Conservation (phyloP, 1,284 basidiomycete species). For the Anthracocystis panici-leucophaei region DNA sequence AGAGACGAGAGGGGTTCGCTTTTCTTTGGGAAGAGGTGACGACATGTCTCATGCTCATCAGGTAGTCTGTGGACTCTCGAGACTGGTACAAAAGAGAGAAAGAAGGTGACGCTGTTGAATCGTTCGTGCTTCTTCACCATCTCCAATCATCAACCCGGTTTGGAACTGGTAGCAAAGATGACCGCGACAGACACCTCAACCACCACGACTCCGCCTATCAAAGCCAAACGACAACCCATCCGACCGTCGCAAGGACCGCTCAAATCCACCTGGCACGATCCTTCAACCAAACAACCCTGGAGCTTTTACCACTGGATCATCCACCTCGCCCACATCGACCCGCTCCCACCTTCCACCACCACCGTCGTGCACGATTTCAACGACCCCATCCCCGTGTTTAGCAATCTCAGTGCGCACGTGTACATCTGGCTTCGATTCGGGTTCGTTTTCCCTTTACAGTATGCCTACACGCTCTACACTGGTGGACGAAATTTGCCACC, state of each 20-base stretch:
- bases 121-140: not conserved
- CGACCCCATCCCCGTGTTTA: constrained; percentile 34
- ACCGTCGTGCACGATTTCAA: constrained; percentile 11
- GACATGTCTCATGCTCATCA: too few relatives aligned
- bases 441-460: constrained; percentile 35
- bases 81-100: too few relatives aligned
- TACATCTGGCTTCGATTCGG: constrained; percentile 34
- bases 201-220: not conserved
- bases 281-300: constrained; percentile 9
- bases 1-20: too few relatives aligned
- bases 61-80: too few relatives aligned
- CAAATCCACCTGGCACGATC: constrained; percentile 30
- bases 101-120: too few relatives aligned
- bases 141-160: not conserved
- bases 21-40: too few relatives aligned
- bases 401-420: constrained; percentile 30
- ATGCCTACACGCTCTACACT: constrained; percentile 31
- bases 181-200: not conserved
- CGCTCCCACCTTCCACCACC: constrained; percentile 18
- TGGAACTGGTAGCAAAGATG: not conserved
- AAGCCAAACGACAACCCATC: constrained; percentile 11
- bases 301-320: constrained; percentile 18
- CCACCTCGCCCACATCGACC: constrained; percentile 22
- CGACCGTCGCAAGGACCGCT: constrained; percentile 32
- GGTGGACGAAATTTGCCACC: constrained; percentile 51